A percentile compares a stretch with the other conserved stretches of the same genome.
Conservation (phyloP, 352 stramenopile genomes). For the Phytophthora citricola region DNA sequence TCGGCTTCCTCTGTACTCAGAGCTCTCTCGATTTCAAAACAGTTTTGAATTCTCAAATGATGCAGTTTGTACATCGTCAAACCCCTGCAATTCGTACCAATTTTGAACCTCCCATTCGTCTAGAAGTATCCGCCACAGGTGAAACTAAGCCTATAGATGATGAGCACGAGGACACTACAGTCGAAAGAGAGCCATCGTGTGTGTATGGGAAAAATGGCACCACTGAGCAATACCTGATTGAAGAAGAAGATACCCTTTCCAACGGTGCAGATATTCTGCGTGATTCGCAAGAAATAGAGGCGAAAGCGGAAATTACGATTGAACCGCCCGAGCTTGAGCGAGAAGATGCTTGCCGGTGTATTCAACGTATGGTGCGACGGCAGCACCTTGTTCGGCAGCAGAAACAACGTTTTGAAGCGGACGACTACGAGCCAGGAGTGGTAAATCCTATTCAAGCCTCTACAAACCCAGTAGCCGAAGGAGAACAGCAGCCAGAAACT, state of each 20-base stretch:
- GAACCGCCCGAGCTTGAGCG: conserved; percentile 18
- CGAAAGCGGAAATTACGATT: background rate
- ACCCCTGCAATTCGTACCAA: conserved; percentile 1
- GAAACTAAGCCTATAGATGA: background rate
- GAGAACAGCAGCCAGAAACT: conserved; percentile 1
- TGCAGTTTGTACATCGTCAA: conserved; percentile 41
- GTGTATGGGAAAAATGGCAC: background rate
- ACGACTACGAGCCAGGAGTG: conserved; percentile 33
- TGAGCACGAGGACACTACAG: background rate
- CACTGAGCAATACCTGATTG: background rate
- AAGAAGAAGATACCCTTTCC: background rate
- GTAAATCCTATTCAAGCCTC: conserved; percentile 10
- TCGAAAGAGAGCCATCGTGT: background rate
- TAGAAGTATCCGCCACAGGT: background rate
- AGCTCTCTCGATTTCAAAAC: conserved; percentile 67
- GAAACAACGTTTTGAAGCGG: conserved; percentile 16
- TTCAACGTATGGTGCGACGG: conserved; percentile 35
- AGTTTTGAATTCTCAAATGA: conserved; percentile 42
- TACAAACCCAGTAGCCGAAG: background rate
- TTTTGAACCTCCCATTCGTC: background rate
- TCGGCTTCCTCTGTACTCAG: conserved; percentile 53
- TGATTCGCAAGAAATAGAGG: background rate
- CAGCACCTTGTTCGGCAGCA: conserved; percentile 18
- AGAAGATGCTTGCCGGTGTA: conserved; percentile 27
- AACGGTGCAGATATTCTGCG: background rate